Percentiles rank a stretch among this genome's conserved stretches.
These are phyloP conservation scores for Taphrina sp. DNA, from an alignment of 1,139 yeast genomes.

Conservation along the genomic window DNA sequence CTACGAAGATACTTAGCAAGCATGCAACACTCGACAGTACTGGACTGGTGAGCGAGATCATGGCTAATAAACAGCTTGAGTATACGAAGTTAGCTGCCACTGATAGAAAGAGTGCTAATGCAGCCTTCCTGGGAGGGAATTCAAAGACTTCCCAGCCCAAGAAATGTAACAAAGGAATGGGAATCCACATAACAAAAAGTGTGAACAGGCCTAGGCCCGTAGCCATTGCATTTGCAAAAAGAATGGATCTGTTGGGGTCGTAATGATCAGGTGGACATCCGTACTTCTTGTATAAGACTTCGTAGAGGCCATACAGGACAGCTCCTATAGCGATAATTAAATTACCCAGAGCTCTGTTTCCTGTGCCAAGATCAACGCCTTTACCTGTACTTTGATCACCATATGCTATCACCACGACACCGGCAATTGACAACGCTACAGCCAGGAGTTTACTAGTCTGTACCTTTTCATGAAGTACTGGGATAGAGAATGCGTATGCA, in stretches of 20 bases:
- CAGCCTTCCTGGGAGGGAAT: conserved; percentile 50
- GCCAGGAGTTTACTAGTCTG: conserved; percentile 64
- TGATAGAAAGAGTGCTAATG: conserved; percentile 51
- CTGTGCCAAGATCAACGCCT: conserved; percentile 47
- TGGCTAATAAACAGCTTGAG: conserved; percentile 68
- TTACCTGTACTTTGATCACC: conserved; percentile 48
- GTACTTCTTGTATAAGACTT: conserved; percentile 72
- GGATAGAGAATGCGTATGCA: conserved; percentile 81
- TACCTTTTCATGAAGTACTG: conserved; percentile 63
- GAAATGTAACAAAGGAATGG: conserved; percentile 55
- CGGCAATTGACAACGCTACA: conserved; percentile 68
- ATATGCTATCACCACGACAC: conserved; percentile 78
- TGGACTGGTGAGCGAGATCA: conserved; percentile 83
- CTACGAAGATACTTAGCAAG: conserved; percentile 70
- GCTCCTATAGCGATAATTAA: conserved; percentile 75
- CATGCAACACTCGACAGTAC: conserved; percentile 83
- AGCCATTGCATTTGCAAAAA: conserved; percentile 59
- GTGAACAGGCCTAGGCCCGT: conserved; percentile 63
- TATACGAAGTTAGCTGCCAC: conserved; percentile 64
- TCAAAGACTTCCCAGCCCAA: conserved; percentile 60
- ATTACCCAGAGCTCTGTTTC: conserved; percentile 69
- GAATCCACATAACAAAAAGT: conserved; percentile 51
- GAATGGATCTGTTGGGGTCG: conserved; percentile 54
- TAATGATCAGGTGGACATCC: conserved; percentile 69
- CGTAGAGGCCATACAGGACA: conserved; percentile 76